Base-by-base conservation (phyloP, 1,139 yeast species). In the Geotrichum restrictum region DNA sequence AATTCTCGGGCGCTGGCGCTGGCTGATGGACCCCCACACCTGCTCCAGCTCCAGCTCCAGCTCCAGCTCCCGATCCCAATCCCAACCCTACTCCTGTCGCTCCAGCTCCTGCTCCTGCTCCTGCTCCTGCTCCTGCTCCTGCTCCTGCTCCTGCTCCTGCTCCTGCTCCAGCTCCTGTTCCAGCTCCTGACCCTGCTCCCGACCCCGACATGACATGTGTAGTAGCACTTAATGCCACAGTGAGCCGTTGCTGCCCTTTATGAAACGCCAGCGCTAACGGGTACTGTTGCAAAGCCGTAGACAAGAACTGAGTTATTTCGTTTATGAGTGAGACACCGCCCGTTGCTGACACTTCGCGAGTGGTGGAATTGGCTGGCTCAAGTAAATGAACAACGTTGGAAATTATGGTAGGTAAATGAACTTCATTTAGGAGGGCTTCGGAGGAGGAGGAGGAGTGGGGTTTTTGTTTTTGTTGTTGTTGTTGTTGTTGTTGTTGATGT, bases 221-320 rank as follows among this genome's bases (percentile, higher is more conserved):
- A 8, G 7, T 24, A 5, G 29, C 36, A 14, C 22, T 34, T 10
- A 52, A 22, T 6, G 61, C 53, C 1, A 63, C 58, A n/a, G 65
- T 66, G 13, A 64, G 57, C 32, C 62, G 51, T 49, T 64, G 67
- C 46, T 60, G 64, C 11, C 53, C 55, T 50, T 62, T 63, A 52
- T 64, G 64, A 51, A 64, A 64, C 19, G 62, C 59, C 29, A 62
- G 54, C 19, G 54, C 46, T 19, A 59, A 59, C 2, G 64, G 62
- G 45, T 57, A 60, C 42, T 48, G 45, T 13, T 49, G 39, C 56
- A 62, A 50, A 2, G 60, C 58, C 7, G 51, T 45, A 1, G 64
- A 53, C 40, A 64, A 49, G 41, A 61, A 62, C 37, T 55, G 59
- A 1, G 65, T 62, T 1, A 60, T 60, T 31, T 63, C 67, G 10